phyloP scores from a whole-genome alignment of 805 yeast genomes.

The Debaryomyces maramus region DNA sequence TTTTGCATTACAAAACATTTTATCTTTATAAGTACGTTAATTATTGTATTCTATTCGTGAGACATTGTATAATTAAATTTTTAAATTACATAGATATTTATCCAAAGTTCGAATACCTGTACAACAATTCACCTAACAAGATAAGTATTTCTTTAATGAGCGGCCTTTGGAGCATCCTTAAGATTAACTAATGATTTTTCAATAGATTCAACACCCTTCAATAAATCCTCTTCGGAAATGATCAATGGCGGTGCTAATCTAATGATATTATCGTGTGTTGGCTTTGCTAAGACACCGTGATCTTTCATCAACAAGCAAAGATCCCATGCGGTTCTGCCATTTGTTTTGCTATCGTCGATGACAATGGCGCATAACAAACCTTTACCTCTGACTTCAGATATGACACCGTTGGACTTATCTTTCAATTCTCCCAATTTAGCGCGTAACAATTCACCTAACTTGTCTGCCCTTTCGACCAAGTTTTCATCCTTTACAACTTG shows the following conservation, averaged over 20 bases:
- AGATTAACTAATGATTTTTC: conserved; percentile 54
- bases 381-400: conserved; percentile 71
- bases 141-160: conserved; percentile 40
- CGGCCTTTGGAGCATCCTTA: conserved; percentile 43
- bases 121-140: no score
- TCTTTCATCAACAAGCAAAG: conserved; percentile 86
- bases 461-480: conserved; percentile 73
- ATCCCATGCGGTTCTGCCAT: conserved; percentile 95
- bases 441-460: conserved; percentile 70
- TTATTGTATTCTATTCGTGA: no score
- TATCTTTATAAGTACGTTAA: no score
- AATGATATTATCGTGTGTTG: conserved; percentile 93
- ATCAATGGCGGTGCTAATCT: conserved; percentile 96
- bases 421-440: conserved; percentile 55
- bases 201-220: conserved; percentile 78
- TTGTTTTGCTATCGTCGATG: conserved; percentile 77
- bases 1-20: no score
- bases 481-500: conserved; percentile 87
- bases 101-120: no score
- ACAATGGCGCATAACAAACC: conserved; percentile 91
- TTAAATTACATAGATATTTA: no score
- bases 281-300: conserved; percentile 89
- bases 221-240: conserved; percentile 81
- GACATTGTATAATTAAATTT: no score
- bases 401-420: conserved; percentile 51